Evolutionary conservation across 768 basidiomycete genomes (phyloP), one percentile per base, ranked within the genome.

Genomic region (Boletus sp.): DNA sequence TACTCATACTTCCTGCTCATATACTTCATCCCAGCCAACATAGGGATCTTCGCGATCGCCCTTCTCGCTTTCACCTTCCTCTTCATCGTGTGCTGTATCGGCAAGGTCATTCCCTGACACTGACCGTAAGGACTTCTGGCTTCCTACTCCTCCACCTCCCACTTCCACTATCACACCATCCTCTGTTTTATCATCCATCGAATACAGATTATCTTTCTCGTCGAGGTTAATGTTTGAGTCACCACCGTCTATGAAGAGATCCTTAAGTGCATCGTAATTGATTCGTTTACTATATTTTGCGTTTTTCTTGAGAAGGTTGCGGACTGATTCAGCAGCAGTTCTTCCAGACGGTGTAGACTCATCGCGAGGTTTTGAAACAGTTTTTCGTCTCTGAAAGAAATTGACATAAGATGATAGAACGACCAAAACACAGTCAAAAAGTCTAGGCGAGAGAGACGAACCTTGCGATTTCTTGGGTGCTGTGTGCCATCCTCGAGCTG

Each of bases 241-340:
- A 30, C 50, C 52, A 46, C 73, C 64, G 14, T 84, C 83, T 30
- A 81, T 76, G 68, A 95, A 92, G 11, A 96, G 79, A 54, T 84
- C 83, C 62, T 90, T 88, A 52, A 95, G 82, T 1, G 91, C 92
- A 63, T 91, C 89, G 69, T 96, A 97, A 70, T 97, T 97, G 74
- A 96, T 95, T 50, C 92, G 85, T 67, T 92, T 92, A 74, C 90
- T 93, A 73, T 94, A 94, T 67, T 85, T 89, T 24, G 86, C 81
- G 60, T 89, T 93, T 75, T 92, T 92, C 77, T 89, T 88, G 64
- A 94, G 78, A 36, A 95, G 79, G 56, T 72, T 74, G 29, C 65
- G 71, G 39, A 72, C 71, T 28, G 71, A 74, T 47, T 72, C 71
- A 1, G 72, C 71, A 45, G 71, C 71, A 14, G 72, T 72, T 52